Percentiles rank a stretch among this genome's conserved stretches.
Conservation (phyloP, 2,329 filamentous ascomycete species). For the Blumeriella jaapii region DNA sequence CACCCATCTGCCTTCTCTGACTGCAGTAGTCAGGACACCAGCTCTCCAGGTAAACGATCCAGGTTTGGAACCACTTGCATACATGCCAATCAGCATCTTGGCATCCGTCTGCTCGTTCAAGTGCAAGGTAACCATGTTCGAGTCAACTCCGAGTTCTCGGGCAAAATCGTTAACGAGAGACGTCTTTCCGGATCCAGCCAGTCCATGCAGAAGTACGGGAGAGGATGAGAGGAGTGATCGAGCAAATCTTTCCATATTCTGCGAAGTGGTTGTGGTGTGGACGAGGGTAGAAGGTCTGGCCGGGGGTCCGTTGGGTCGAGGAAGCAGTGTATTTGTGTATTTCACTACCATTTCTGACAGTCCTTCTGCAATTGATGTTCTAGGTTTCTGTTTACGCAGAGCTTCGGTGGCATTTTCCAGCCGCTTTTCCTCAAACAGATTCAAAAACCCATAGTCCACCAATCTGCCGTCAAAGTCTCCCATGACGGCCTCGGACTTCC, state of each 20-base stretch:
- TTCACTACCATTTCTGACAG: constrained; percentile 51
- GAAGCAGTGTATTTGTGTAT: constrained; percentile 57
- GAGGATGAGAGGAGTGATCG: constrained; percentile 51
- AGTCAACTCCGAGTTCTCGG: constrained; percentile 63
- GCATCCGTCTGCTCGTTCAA: constrained; percentile 97
- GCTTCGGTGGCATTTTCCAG: constrained; percentile 15
- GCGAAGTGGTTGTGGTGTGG: constrained; percentile 58
- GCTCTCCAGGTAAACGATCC: constrained; percentile 88
- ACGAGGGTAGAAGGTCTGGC: constrained; percentile 44
- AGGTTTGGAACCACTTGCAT: constrained; percentile 77
- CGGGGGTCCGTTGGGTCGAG: constrained; percentile 42
- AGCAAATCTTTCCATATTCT: constrained; percentile 62
- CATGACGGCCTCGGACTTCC: constrained; percentile 44
- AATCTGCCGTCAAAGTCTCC: constrained; percentile 64
- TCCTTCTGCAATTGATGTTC: constrained; percentile 24
- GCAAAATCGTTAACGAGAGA: constrained; percentile 74
- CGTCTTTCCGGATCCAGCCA: constrained; percentile 85
- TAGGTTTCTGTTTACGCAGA: neutral
- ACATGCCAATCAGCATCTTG: constrained; percentile 89
- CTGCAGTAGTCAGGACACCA: constrained; percentile 86
- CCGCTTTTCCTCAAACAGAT: constrained; percentile 41
- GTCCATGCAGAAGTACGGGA: constrained; percentile 71
- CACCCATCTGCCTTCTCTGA: constrained; percentile 90
- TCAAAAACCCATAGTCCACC: constrained; percentile 69
- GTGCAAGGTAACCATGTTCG: constrained; percentile 83